These are phyloP conservation scores for Macrophomina pseudophaseolina DNA, from an alignment of 2,329 filamentous ascomycete genomes.

Conservation along the genomic window DNA sequence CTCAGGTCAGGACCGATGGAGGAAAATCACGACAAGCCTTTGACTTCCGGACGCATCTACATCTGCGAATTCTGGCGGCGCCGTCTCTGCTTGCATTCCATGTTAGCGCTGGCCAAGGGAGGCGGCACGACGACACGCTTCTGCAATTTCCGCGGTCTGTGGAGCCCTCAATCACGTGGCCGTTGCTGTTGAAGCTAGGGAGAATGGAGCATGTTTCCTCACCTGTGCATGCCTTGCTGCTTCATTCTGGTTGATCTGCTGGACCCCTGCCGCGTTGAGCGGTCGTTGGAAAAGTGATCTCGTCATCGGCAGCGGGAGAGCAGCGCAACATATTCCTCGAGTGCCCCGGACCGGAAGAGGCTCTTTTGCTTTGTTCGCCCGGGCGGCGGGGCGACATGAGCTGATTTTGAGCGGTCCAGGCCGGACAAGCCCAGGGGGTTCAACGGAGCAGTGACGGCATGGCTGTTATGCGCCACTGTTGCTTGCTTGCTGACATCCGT, in stretches of 20 bases:
- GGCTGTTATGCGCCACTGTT: neutral
- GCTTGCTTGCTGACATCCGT: neutral
- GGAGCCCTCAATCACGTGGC: neutral
- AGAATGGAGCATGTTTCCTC: neutral
- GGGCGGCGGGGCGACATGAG: neutral
- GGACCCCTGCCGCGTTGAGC: neutral
- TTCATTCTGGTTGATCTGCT: neutral
- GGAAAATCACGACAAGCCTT: slow-evolving; percentile 1
- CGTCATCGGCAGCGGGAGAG: neutral
- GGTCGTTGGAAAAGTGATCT: neutral
- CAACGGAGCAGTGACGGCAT: neutral
- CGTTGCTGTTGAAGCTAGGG: neutral
- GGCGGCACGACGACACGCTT: neutral
- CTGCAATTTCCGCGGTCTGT: neutral
- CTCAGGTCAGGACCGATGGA: neutral
- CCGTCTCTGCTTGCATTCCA: neutral
- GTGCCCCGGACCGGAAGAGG: neutral
- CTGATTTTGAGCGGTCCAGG: neutral
- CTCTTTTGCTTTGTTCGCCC: neutral
- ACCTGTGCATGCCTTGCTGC: neutral
- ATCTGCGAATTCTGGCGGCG: neutral
- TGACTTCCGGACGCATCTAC: neutral
- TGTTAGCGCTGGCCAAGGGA: neutral
- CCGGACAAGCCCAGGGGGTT: neutral
- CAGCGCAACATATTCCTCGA: neutral